These are phyloP conservation scores for Marasmius sp. DNA, from an alignment of 1,284 basidiomycete genomes.

Conservation along the genomic window DNA sequence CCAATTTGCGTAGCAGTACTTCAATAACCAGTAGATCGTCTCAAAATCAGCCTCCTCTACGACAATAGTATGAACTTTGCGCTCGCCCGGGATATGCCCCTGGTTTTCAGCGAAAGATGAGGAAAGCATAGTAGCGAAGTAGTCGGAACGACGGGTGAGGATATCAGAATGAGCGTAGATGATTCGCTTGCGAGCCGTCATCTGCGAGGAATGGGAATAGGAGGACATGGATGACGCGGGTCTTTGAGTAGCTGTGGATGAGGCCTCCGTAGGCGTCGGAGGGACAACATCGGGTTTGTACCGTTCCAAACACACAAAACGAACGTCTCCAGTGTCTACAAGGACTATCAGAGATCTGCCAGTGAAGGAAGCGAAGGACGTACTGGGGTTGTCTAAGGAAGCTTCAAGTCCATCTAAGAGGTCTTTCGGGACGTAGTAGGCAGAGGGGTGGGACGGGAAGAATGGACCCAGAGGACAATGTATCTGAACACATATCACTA, in stretches of 20 bases:
- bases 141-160: conserved; percentile 70
- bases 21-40: conserved; percentile 82
- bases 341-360: background rate
- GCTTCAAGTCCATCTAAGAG: conserved; percentile 62
- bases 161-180: conserved; percentile 85
- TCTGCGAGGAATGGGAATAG: conserved; percentile 38
- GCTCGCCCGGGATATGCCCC: conserved; percentile 41
- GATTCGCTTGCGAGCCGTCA: conserved; percentile 61
- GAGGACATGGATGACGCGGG: conserved; percentile 40
- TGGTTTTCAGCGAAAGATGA: conserved; percentile 69
- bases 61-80: conserved; percentile 63
- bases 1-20: conserved; percentile 82
- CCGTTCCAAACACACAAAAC: conserved; percentile 73
- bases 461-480: conserved; percentile 66
- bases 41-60: conserved; percentile 84
- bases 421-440: conserved; percentile 63
- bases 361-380: conserved; percentile 21
- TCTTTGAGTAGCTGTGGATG: conserved; percentile 23
- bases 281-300: conserved; percentile 33
- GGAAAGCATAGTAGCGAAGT: conserved; percentile 78
- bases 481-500: conserved; percentile 70
- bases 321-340: conserved; percentile 48
- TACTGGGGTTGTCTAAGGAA: conserved; percentile 64
- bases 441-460: conserved; percentile 65
- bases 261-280: conserved; percentile 24